Conservation (phyloP, 2,329 filamentous ascomycete species). For the Dactylellina drechsleri region DNA sequence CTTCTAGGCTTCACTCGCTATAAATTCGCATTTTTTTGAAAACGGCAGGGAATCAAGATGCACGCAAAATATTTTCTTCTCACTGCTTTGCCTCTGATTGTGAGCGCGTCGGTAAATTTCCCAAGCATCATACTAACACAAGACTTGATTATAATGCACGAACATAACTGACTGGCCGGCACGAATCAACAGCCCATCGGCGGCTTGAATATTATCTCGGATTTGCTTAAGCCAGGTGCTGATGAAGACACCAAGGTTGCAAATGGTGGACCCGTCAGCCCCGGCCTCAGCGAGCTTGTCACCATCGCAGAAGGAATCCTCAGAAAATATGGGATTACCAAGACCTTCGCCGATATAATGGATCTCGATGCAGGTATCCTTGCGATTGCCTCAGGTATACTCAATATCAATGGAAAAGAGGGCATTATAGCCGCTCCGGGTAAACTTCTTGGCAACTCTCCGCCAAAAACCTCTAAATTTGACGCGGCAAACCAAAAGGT, state of each 20-base stretch:
- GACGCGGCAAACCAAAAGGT: slow-evolving; percentile 29
- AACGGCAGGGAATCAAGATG: no score
- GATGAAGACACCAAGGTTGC: slow-evolving; percentile 20
- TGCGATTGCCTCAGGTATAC: not conserved
- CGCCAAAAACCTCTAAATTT: slow-evolving; percentile 6
- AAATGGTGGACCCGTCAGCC: slow-evolving; percentile 19
- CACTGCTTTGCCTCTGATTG: no score
- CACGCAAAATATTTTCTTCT: no score
- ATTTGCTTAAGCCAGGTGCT: not conserved
- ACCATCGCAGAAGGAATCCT: slow-evolving; percentile 14
- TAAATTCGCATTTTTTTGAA: no score
- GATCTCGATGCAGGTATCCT: slow-evolving; percentile 26
- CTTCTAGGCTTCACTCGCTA: no score
- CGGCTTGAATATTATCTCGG: slow-evolving; percentile 9
- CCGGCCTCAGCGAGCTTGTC: slow-evolving; percentile 18
- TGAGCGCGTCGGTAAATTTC: no score
- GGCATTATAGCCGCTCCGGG: slow-evolving; percentile 14
- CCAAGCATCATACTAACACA: no score
- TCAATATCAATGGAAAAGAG: slow-evolving; percentile 20
- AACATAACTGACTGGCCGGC: no score
- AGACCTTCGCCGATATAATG: slow-evolving; percentile 15
- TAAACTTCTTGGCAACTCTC: slow-evolving; percentile 3
- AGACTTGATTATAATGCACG: no score
- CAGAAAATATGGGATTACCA: slow-evolving; percentile 28
- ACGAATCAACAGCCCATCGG: slow-evolving; percentile 25